A percentile compares a stretch with the other conserved stretches of the same genome.
Conservation (phyloP, 225 moss, liverwort and hornwort genomes). For the Asterella californica region DNA sequence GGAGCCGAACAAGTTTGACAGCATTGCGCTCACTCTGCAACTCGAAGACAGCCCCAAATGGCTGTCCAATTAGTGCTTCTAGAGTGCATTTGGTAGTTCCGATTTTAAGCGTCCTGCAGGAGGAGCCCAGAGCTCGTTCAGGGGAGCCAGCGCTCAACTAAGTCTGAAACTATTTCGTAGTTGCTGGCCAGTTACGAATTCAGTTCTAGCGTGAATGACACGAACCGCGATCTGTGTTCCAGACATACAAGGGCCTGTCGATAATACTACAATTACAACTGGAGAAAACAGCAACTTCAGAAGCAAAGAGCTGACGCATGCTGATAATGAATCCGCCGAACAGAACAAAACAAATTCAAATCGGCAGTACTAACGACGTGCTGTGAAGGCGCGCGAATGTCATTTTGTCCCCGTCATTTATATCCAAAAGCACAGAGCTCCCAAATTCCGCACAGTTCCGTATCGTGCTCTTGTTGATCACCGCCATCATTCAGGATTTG, state of each 20-base stretch:
- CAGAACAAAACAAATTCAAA: not conserved
- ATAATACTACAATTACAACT: not conserved
- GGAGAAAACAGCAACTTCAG: not conserved
- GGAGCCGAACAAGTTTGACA: conserved; percentile 55
- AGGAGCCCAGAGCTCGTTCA: not conserved
- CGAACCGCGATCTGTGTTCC: not conserved
- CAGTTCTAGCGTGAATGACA: not conserved
- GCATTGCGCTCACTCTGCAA: conserved; percentile 60
- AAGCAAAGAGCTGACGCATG: not conserved
- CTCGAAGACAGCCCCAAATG: conserved; percentile 85
- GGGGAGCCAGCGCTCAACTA: not conserved
- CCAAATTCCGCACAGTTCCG: conserved; percentile 38
- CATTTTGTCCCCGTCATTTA: conserved; percentile 50
- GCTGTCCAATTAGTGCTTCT: conserved; percentile 73
- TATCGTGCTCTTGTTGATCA: conserved; percentile 30
- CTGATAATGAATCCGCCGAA: not conserved
- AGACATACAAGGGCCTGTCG: not conserved
- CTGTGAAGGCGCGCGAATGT: conserved; percentile 44
- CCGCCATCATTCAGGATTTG: conserved; percentile 19
- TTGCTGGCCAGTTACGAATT: not conserved
- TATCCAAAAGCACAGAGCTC: conserved; percentile 43
- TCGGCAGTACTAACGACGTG: conserved; percentile 38
- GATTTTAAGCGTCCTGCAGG: conserved; percentile 73
- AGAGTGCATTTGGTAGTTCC: conserved; percentile 72
- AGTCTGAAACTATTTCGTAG: not conserved